phyloP scores from a whole-genome alignment of 768 basidiomycete species.

The Tephrocybe sp. region DNA sequence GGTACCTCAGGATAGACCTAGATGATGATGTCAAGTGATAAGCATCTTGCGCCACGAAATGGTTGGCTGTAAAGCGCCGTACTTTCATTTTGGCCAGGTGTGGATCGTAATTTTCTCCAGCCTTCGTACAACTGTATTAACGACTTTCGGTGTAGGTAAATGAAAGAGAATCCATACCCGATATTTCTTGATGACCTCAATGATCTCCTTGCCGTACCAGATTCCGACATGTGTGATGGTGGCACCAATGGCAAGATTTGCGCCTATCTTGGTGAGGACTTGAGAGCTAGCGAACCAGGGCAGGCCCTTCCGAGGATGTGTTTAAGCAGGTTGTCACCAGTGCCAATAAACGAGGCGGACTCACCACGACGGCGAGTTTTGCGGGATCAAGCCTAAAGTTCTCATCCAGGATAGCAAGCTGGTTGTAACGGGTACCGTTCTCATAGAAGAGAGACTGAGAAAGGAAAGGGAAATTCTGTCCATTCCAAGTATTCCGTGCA shows the following conservation, averaged over 20 bases:
- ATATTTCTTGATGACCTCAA: conserved; percentile 38
- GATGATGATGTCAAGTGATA: not conserved
- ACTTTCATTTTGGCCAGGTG: conserved; percentile 58
- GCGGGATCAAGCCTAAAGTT: conserved; percentile 46
- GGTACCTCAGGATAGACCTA: conserved; percentile 39
- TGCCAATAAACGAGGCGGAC: not conserved
- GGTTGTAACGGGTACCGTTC: conserved; percentile 47
- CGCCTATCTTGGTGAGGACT: conserved; percentile 37
- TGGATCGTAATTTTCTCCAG: conserved; percentile 42
- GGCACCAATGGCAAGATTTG: conserved; percentile 39
- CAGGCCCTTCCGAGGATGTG: conserved; percentile 27
- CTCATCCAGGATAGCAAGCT: conserved; percentile 48
- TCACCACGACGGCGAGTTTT: conserved; percentile 34
- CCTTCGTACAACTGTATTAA: conserved; percentile 10
- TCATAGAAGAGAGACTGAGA: conserved; percentile 49
- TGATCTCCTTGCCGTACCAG: conserved; percentile 53
- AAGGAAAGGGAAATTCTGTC: conserved; percentile 59
- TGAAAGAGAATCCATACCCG: conserved; percentile 25
- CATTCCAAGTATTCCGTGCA: conserved; percentile 52
- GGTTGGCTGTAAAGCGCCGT: conserved; percentile 4
- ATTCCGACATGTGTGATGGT: conserved; percentile 50
- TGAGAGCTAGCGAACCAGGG: conserved; percentile 48
- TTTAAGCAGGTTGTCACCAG: not conserved
- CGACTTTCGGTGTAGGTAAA: not conserved
- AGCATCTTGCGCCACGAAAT: not conserved